Evolutionary conservation across 2,329 filamentous ascomycete species (phyloP), one percentile per base, ranked within the genome.

Genomic region (Talaromyces sp.): DNA sequence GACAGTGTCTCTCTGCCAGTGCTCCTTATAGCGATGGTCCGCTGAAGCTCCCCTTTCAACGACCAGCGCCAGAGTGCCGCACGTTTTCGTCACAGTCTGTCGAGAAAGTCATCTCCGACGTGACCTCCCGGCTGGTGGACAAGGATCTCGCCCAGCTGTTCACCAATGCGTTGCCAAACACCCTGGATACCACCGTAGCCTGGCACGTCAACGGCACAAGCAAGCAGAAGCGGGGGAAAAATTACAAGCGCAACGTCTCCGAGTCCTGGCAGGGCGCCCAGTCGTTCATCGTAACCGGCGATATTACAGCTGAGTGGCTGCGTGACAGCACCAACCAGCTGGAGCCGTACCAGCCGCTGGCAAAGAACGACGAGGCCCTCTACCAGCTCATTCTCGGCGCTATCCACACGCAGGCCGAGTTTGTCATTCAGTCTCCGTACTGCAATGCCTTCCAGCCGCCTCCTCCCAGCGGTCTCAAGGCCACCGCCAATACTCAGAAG

Each of bases 391-490:
- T 99, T 30, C 80, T 96, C 1, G 95, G 95, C 27, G 94, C 94
- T 50, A 96, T 98, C 78, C 96, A 96, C 74, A 98, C 95, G 0
- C 95, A 99, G 77, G 85, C 91, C 16, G 94, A 98, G 75, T 98
- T 92, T 71, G 91, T 99, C 50, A 96, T 98, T 65, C 87, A 91
- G 70, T 92, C 90, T 1, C 95, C 95, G 0, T 99, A 98, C 79
- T 99, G 95, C 83, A 98, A 99, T 75, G 95, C 95, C 18, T 99
- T 98, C 76, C 95, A 99, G 74, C 94, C 95, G 4, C 95, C 95
- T 0, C 89, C 91, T 2, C 91, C 92, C 6, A 93, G 91, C 65
- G 86, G 89, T 16, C 82, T 98, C 0, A 78, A 82, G 3, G 81
- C 89, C 5, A 88, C 87, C 16, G 83, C 85, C 68, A 96, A 94